Percentiles rank a stretch among this genome's conserved stretches.
Evolutionary conservation across 768 basidiomycete species (phyloP).

Genomic region (Stropharia rugosoannulata): DNA sequence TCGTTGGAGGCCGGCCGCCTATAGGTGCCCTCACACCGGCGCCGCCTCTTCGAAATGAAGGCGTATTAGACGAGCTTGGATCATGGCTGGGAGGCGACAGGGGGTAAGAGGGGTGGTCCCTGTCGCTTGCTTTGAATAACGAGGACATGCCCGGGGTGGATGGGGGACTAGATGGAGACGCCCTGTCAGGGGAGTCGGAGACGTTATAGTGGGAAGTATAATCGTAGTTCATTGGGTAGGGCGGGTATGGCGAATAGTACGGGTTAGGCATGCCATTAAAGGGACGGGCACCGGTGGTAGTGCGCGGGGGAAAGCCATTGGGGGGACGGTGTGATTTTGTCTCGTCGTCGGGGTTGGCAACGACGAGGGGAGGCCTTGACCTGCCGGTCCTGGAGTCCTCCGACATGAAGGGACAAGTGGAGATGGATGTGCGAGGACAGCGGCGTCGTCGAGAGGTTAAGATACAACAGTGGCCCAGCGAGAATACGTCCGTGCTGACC

Average conservation of each 20-base stretch:
- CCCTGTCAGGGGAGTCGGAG: slow-evolving; percentile 69
- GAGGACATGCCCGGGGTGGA: slow-evolving; percentile 50
- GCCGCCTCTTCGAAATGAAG: too few species aligned
- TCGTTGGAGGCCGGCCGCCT: too few species aligned
- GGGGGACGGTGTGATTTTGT: slow-evolving; percentile 5
- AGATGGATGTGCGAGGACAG: slow-evolving; percentile 15
- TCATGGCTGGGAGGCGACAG: too few species aligned
- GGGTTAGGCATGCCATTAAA: background rate
- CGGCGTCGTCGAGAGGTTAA: slow-evolving; percentile 17
- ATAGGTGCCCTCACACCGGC: too few species aligned
- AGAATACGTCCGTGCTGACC: slow-evolving; percentile 27
- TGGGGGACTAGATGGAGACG: slow-evolving; percentile 66
- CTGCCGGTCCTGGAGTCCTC: slow-evolving; percentile 52
- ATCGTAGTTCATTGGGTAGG: background rate
- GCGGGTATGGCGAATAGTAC: too few species aligned
- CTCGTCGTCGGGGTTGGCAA: slow-evolving; percentile 55
- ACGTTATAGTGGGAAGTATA: slow-evolving; percentile 3
- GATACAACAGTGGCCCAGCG: slow-evolving; percentile 7
- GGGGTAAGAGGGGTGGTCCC: too few species aligned
- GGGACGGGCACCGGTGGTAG: slow-evolving; percentile 12
- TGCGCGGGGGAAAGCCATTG: slow-evolving; percentile 9
- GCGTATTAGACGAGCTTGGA: too few species aligned
- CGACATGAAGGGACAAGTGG: slow-evolving; percentile 44
- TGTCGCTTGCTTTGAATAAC: too few species aligned
- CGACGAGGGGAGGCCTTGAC: slow-evolving; percentile 52